Evolutionary conservation across 495 filamentous ascomycete species (phyloP).

Genomic region (Neurospora cerealis): DNA sequence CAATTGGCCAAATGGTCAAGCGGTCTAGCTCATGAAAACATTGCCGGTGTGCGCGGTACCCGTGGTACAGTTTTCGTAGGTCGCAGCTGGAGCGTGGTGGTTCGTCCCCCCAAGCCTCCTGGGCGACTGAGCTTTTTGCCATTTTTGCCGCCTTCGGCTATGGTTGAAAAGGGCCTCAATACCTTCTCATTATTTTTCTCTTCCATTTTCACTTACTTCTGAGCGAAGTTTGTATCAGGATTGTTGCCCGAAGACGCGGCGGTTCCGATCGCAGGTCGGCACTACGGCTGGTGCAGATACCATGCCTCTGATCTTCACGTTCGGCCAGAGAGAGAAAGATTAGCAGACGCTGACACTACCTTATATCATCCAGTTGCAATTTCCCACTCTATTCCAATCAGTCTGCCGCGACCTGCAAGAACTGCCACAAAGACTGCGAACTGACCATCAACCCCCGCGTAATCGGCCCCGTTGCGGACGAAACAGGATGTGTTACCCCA

Average conservation of each 20-base stretch:
- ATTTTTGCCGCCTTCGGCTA: background rate
- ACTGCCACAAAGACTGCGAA: conserved; percentile 34
- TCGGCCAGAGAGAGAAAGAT: background rate
- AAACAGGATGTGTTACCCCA: conserved; percentile 38
- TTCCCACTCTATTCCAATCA: conserved; percentile 45
- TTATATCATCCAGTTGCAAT: conserved; percentile 33
- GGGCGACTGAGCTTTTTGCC: background rate
- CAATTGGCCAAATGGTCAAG: background rate
- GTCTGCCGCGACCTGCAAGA: conserved; percentile 35
- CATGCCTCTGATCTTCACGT: background rate
- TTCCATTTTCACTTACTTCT: background rate
- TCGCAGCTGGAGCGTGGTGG: background rate
- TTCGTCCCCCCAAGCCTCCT: background rate
- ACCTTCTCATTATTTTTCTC: background rate
- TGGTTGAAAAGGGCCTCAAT: background rate
- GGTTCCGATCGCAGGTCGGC: background rate
- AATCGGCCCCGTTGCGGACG: conserved; percentile 43
- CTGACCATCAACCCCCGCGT: conserved; percentile 47
- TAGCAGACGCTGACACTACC: conserved; percentile 6
- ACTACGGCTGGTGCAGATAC: background rate
- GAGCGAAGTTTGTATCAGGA: background rate
- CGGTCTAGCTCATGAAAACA: background rate
- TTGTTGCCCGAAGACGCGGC: background rate
- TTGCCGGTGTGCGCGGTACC: background rate
- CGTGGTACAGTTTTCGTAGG: background rate